Percentiles rank a stretch among this genome's conserved stretches.
Conservation (phyloP, 2,329 filamentous ascomycete species). For the Microcera coccophila region DNA sequence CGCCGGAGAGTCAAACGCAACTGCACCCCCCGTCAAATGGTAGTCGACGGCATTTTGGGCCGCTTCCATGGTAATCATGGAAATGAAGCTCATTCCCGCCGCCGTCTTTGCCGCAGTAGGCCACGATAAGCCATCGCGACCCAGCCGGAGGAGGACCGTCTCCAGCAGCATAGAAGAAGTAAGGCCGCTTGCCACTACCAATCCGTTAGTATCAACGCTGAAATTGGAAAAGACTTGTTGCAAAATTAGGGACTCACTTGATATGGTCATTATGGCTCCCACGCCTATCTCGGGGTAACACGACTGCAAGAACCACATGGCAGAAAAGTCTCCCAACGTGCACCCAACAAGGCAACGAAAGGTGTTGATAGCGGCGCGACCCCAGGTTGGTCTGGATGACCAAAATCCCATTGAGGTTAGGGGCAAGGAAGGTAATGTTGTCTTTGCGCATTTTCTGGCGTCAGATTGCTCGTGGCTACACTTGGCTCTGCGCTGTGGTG, state of each 20-base stretch:
- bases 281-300: constrained; percentile 45
- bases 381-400: constrained; percentile 38
- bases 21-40: constrained; percentile 49
- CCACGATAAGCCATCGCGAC: constrained; percentile 47
- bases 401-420: too few relatives aligned
- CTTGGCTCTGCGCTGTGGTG: too few relatives aligned
- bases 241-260: constrained; percentile 36
- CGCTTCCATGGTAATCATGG: constrained; percentile 56
- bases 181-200: constrained; percentile 48
- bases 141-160: constrained; percentile 46
- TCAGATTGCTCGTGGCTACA: too few relatives aligned
- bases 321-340: constrained; percentile 52
- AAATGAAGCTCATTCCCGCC: constrained; percentile 56
- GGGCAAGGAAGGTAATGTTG: too few relatives aligned
- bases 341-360: constrained; percentile 53
- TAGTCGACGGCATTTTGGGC: constrained; percentile 55
- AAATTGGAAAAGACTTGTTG: constrained; percentile 9
- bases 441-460: too few relatives aligned
- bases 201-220: not conserved
- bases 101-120: constrained; percentile 46
- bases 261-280: constrained; percentile 47
- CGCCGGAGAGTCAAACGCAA: constrained; percentile 42
- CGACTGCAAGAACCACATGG: constrained; percentile 52
- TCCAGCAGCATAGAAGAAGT: constrained; percentile 50
- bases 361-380: constrained; percentile 51